phyloP scores from a whole-genome alignment of 192 early-diverging fungal genomes.

The Backusella australiensis region DNA sequence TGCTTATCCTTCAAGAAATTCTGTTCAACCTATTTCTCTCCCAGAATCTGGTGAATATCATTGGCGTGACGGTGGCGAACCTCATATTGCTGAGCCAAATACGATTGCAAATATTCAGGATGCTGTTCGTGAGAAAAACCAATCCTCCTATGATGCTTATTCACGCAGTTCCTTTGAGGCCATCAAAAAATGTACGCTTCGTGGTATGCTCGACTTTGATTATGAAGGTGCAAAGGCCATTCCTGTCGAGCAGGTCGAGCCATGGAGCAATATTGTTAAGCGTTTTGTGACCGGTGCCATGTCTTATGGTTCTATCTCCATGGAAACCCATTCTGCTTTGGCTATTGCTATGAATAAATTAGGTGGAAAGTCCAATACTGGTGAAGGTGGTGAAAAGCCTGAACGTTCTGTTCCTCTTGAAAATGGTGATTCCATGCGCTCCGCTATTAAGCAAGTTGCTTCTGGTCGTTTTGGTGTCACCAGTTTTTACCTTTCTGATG shows the following conservation, averaged over 20 bases:
- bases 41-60: slow-evolving; percentile 96
- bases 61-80: slow-evolving; percentile 92
- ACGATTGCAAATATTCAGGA: slow-evolving; percentile 92
- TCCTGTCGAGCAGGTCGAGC: slow-evolving; percentile 94
- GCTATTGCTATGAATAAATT: slow-evolving; percentile 95
- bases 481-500: slow-evolving; percentile 89
- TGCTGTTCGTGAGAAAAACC: slow-evolving; percentile 92
- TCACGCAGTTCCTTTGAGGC: slow-evolving; percentile 73
- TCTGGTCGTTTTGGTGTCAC: slow-evolving; percentile 99
- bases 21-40: slow-evolving; percentile 62
- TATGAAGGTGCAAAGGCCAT: slow-evolving; percentile 69
- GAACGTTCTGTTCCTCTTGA: slow-evolving; percentile 66
- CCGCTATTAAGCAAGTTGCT: slow-evolving; percentile 98
- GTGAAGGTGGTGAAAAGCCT: slow-evolving; percentile 97
- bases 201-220: slow-evolving; percentile 92
- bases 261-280: slow-evolving; percentile 94
- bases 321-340: slow-evolving; percentile 89
- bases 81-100: slow-evolving; percentile 90
- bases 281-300: slow-evolving; percentile 98
- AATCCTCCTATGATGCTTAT: slow-evolving; percentile 85
- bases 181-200: slow-evolving; percentile 91
- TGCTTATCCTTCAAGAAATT: slow-evolving; percentile 75
- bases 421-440: slow-evolving; percentile 84
- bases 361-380: slow-evolving; percentile 98
- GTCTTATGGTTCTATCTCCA: slow-evolving; percentile 98